phyloP scores from a whole-genome alignment of 2,329 filamentous ascomycete genomes.

The Phialophora macrospora region DNA sequence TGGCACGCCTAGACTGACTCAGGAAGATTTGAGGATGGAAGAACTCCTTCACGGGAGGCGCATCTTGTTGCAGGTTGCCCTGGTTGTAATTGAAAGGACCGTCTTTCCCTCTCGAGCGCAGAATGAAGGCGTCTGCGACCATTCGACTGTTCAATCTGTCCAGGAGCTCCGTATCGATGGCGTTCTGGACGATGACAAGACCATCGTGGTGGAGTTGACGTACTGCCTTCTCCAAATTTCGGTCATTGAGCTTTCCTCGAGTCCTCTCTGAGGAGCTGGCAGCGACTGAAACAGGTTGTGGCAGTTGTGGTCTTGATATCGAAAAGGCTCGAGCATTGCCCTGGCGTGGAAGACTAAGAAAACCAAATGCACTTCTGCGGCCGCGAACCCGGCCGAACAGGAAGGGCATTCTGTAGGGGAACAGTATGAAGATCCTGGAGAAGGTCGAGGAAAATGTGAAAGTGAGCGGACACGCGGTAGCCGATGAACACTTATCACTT shows the following conservation, averaged over 20 bases:
- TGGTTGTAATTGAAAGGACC: conserved; percentile 67
- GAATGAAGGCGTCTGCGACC: conserved; percentile 60
- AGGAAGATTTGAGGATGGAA: conserved; percentile 59
- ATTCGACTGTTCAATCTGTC: conserved; percentile 64
- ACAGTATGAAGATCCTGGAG: not conserved
- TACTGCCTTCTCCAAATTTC: conserved; percentile 62
- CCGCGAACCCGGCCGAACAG: not conserved
- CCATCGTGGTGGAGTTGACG: conserved; percentile 60
- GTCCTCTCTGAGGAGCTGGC: conserved; percentile 11
- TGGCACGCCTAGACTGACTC: conserved; percentile 49
- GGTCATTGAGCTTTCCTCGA: conserved; percentile 30
- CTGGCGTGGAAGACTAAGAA: not conserved
- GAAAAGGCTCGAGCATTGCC: not conserved
- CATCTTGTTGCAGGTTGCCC: conserved; percentile 64
- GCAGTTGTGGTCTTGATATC: not conserved
- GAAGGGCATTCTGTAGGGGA: not conserved
- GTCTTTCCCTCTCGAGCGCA: conserved; percentile 59
- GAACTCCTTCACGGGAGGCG: conserved; percentile 56
- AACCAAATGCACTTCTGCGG: not conserved
- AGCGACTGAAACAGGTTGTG: conserved; percentile 9
- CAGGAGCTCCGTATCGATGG: conserved; percentile 57
- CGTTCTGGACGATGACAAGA: conserved; percentile 61
- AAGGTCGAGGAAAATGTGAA: too few species aligned
- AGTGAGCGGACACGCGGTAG: too few species aligned
- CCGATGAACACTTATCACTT: too few species aligned